phyloP scores from a whole-genome alignment of 768 basidiomycete genomes.

The Strobilomyces dryophilus region DNA sequence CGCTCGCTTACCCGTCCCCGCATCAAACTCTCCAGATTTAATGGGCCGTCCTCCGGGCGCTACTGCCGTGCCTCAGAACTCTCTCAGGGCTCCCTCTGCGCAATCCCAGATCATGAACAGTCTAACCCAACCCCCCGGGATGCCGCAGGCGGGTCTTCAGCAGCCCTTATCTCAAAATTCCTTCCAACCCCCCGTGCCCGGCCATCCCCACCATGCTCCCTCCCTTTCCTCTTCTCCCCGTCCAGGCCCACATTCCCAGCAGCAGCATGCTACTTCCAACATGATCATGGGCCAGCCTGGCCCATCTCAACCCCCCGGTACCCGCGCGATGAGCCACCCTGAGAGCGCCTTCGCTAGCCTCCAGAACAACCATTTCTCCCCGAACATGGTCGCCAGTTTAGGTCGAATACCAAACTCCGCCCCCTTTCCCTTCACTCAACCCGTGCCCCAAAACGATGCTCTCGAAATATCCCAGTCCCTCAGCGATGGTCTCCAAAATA shows the following conservation, averaged over 20 bases:
- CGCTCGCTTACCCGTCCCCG: constrained; percentile 31
- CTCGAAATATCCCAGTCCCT: constrained; percentile 46
- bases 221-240: constrained; percentile 31
- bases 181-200: constrained; percentile 23
- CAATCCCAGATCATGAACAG: constrained; percentile 48
- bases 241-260: constrained; percentile 25
- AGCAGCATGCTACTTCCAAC: constrained; percentile 23
- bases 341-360: constrained; percentile 44
- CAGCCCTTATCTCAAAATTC: constrained; percentile 30
- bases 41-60: constrained; percentile 40
- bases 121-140: constrained; percentile 33
- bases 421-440: constrained; percentile 42
- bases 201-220: constrained; percentile 29
- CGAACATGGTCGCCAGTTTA: constrained; percentile 30
- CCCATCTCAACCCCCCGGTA: constrained; percentile 26
- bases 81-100: constrained; percentile 41
- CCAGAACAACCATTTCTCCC: constrained; percentile 32
- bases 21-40: constrained; percentile 42
- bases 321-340: constrained; percentile 43
- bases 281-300: constrained; percentile 32
- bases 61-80: constrained; percentile 38
- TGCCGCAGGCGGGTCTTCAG: constrained; percentile 28
- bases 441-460: constrained; percentile 46
- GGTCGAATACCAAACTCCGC: constrained; percentile 33
- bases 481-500: constrained; percentile 35